These are phyloP conservation scores for Penicillium freii DNA, from an alignment of 2,329 filamentous ascomycete genomes.

Conservation along the genomic window DNA sequence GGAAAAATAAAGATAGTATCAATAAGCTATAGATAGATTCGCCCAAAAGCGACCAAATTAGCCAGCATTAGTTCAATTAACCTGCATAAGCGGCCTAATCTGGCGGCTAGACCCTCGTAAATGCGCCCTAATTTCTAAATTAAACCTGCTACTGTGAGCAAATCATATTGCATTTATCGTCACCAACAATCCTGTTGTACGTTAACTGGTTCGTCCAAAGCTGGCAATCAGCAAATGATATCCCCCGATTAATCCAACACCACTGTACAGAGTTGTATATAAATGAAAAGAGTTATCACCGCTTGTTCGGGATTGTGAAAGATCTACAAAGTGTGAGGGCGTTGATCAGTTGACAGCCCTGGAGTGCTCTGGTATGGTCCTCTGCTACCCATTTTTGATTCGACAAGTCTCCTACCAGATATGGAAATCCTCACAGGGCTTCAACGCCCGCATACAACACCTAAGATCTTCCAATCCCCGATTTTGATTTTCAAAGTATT, in stretches of 20 bases:
- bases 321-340: not conserved
- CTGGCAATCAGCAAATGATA: slow-evolving; percentile 4
- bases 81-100: not conserved
- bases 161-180: slow-evolving; percentile 5
- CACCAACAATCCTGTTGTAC: slow-evolving; percentile 14
- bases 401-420: not conserved
- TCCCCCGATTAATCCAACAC: not conserved
- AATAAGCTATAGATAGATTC: slow-evolving; percentile 27
- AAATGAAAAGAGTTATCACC: slow-evolving; percentile 1
- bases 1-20: slow-evolving; percentile 21
- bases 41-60: slow-evolving; percentile 22
- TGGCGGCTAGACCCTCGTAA: not conserved
- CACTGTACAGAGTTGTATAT: not conserved
- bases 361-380: not conserved
- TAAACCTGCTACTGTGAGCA: not conserved
- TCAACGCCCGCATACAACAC: not conserved
- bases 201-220: slow-evolving; percentile 14
- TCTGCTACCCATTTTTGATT: not conserved
- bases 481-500: slow-evolving; percentile 24
- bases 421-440: not conserved
- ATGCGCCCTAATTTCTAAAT: slow-evolving; percentile 11
- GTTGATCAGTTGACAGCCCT: not conserved
- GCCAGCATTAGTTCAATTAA: slow-evolving; percentile 9
- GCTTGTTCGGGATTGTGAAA: not conserved
- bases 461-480: not conserved